Evolutionary conservation across 306 rosid genomes (phyloP).

Genomic region (Castanea crenata): DNA sequence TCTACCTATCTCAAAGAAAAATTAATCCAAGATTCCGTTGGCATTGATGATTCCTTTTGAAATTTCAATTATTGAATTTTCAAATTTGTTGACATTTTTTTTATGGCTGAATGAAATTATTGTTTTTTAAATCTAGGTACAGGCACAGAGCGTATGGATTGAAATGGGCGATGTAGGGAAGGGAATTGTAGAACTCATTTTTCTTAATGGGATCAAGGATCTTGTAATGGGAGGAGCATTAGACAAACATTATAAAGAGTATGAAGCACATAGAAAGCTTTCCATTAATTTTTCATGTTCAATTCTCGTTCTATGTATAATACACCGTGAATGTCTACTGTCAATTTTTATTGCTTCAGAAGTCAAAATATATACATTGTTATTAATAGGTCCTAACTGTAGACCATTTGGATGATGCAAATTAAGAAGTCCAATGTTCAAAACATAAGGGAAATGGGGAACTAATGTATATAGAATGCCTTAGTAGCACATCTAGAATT

Average conservation of each 20-base stretch:
- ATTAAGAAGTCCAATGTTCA: constrained; percentile 3
- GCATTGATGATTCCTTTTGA: not conserved
- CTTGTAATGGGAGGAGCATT: constrained; percentile 95
- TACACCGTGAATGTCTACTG: not conserved
- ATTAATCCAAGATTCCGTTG: too few relatives aligned
- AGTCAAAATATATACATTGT: not conserved
- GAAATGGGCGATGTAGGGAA: constrained; percentile 63
- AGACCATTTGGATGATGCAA: too few relatives aligned
- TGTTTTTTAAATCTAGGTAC: constrained; percentile 38
- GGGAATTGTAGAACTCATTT: constrained; percentile 75
- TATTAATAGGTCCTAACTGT: too few relatives aligned
- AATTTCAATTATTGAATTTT: not conserved
- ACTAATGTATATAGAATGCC: too few relatives aligned
- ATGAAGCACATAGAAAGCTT: constrained; percentile 11
- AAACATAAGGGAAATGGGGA: too few relatives aligned
- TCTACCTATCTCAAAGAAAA: too few relatives aligned
- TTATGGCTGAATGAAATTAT: not conserved
- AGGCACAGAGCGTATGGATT: constrained; percentile 36
- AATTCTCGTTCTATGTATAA: not conserved
- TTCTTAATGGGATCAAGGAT: constrained; percentile 39
- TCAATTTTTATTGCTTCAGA: not conserved
- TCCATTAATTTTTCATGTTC: not conserved
- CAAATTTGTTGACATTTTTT: not conserved
- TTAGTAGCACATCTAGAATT: too few relatives aligned
- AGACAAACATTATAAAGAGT: constrained; percentile 68